A percentile compares a stretch with the other conserved stretches of the same genome.
Evolutionary conservation across 352 stramenopile genomes (phyloP).

Genomic region (Phytophthora palmivora): DNA sequence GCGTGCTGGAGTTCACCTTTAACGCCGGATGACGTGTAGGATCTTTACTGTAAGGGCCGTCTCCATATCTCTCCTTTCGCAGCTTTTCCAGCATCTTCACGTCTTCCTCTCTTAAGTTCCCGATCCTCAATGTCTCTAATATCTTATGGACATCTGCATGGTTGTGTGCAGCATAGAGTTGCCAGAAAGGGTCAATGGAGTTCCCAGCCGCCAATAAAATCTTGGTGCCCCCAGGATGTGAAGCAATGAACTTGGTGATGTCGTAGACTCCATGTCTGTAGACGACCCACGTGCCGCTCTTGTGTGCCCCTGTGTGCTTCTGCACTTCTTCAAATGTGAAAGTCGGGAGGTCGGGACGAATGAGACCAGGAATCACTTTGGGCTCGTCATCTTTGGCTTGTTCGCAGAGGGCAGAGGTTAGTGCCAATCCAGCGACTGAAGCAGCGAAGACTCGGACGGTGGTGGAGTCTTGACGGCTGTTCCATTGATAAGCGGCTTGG

Average conservation of each 20-base stretch:
- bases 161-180: slow-evolving; percentile 97
- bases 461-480: slow-evolving; percentile 1
- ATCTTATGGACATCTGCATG: slow-evolving; percentile 92
- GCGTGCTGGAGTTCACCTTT: slow-evolving; percentile 93
- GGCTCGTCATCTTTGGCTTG: slow-evolving; percentile 22
- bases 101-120: slow-evolving; percentile 89
- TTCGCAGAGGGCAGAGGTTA: slow-evolving; percentile 27
- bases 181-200: slow-evolving; percentile 95
- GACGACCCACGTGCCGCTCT: slow-evolving; percentile 92
- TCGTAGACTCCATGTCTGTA: slow-evolving; percentile 96
- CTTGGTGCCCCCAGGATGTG: slow-evolving; percentile 93
- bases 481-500: slow-evolving; percentile 4
- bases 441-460: slow-evolving; percentile 9
- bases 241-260: slow-evolving; percentile 95
- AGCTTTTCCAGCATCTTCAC: slow-evolving; percentile 88
- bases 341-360: slow-evolving; percentile 57
- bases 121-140: slow-evolving; percentile 91
- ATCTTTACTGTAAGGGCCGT: slow-evolving; percentile 95
- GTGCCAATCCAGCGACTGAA: slow-evolving; percentile 14
- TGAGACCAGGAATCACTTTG: slow-evolving; percentile 35
- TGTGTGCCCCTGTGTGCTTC: slow-evolving; percentile 72
- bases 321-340: slow-evolving; percentile 78
- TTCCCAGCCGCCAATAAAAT: slow-evolving; percentile 89
- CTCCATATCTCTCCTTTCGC: slow-evolving; percentile 81
- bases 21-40: slow-evolving; percentile 88